These are phyloP conservation scores for Solanum neorickii DNA, from an alignment of 257 asterid genomes.

Conservation along the genomic window DNA sequence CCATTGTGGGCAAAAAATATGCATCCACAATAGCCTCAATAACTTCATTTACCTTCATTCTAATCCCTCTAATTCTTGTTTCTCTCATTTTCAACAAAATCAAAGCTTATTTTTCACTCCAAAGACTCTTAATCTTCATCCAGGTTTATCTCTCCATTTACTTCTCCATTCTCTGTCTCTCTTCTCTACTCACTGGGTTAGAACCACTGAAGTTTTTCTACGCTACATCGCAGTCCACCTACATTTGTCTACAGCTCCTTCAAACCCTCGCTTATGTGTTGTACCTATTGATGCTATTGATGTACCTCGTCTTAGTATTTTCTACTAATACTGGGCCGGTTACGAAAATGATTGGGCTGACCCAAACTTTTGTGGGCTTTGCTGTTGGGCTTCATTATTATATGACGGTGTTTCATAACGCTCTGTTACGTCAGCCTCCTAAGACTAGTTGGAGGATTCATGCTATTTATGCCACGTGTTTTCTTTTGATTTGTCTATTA, in stretches of 20 bases:
- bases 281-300: constrained; percentile 75
- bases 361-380: constrained; percentile 79
- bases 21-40: constrained; percentile 64
- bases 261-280: constrained; percentile 63
- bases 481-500: constrained; percentile 55
- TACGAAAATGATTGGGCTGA: constrained; percentile 60
- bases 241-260: constrained; percentile 57
- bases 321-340: constrained; percentile 55
- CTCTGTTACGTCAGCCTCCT: constrained; percentile 76
- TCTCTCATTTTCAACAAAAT: constrained; percentile 59
- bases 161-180: constrained; percentile 64
- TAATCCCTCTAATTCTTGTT: constrained; percentile 63
- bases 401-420: constrained; percentile 73
- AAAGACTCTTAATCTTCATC: constrained; percentile 66
- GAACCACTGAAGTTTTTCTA: constrained; percentile 84
- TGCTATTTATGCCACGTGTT: constrained; percentile 73
- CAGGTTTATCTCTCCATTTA: constrained; percentile 74
- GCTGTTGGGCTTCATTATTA: constrained; percentile 88
- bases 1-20: constrained; percentile 72
- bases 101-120: constrained; percentile 80
- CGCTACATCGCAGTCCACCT: constrained; percentile 79
- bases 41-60: constrained; percentile 54
- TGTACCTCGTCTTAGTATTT: constrained; percentile 74
- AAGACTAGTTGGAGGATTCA: constrained; percentile 75
- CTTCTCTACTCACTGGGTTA: constrained; percentile 62